Percentiles rank a stretch among this genome's conserved stretches.
phyloP scores from a whole-genome alignment of 768 basidiomycete species.

The Termitomyces heimii region DNA sequence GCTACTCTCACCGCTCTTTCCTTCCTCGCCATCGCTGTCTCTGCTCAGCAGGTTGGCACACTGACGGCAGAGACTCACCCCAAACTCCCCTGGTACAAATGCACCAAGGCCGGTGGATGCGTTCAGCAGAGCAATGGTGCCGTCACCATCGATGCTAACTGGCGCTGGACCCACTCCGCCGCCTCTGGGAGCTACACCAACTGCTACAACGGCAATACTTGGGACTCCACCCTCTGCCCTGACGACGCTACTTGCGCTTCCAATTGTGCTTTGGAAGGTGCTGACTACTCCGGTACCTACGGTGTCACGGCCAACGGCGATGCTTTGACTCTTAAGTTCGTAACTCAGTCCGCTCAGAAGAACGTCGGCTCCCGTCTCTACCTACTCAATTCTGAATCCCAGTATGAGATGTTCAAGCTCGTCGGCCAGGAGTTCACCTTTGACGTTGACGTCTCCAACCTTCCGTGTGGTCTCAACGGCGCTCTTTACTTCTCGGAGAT shows the following conservation, averaged over 20 bases:
- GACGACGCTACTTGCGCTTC: conserved; percentile 40
- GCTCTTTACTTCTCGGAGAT: conserved; percentile 4
- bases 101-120: conserved; percentile 37
- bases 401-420: conserved; percentile 9
- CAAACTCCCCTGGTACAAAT: conserved; percentile 35
- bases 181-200: conserved; percentile 24
- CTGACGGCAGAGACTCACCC: conserved; percentile 25
- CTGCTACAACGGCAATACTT: conserved; percentile 56
- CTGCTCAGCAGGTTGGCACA: conserved; percentile 47
- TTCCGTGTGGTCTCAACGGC: conserved; percentile 2
- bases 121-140: conserved; percentile 24
- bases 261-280: conserved; percentile 36
- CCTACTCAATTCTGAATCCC: conserved; percentile 1
- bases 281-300: conserved; percentile 43
- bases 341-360: conserved; percentile 29
- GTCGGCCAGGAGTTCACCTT: conserved; percentile 5
- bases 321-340: conserved; percentile 43
- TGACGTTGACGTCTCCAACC: conserved; percentile 2
- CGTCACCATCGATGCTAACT: conserved; percentile 51
- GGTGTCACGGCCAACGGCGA: conserved; percentile 39
- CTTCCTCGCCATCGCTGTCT: conserved; percentile 16
- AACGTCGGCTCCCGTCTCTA: conserved; percentile 29
- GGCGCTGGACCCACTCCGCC: conserved; percentile 46
- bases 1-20: conserved; percentile 33
- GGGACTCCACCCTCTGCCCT: conserved; percentile 47